Base-by-base conservation (phyloP, 2,329 filamentous ascomycete genomes). In the Madurella fahalii region DNA sequence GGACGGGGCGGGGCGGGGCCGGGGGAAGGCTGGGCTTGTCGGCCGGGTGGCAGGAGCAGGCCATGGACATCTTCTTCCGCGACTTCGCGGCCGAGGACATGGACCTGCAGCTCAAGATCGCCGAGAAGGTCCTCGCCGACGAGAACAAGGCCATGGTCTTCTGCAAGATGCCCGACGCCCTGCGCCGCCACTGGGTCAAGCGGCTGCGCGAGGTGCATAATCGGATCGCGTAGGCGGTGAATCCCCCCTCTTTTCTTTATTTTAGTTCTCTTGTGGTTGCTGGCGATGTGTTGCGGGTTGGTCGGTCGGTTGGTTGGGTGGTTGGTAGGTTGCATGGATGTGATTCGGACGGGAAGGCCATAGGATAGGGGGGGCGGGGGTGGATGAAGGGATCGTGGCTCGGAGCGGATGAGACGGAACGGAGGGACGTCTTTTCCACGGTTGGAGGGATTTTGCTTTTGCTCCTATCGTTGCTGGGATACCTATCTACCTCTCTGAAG, bases 131-230 rank as follows among this genome's bases (percentile, higher is more conserved):
- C 1, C 71, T 84, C 25, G 75, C 78, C n/a, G 78, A 83, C 59
- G 77, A 82, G 58, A 79, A 77, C 63, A 83, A 81, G 64, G 81
- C 81, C 31, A 78, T 83, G 73, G 75, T 83, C 41, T 84, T 83
- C 59, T 82, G 80, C 70, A 83, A 83, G 69, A 83, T 83, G 79
- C 77, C 80, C 0, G 67, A 72, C 2, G 64, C 67, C 11, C 67
- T 84, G 57, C 71, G 80, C 46, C 72, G 75, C 56, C 80, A 83
- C 61, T 84, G 81, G 81, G 76, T 84, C 2, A 76, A 73, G 62
- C 68, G 77, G 52, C 68, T 82, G 52, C 68, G 78, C 25, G 79
- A 82, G 59, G 67, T 74, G 47, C 72, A 63, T 47, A 63, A 63
- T 50, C 43, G 55, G 41, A 55, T 47, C 51, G 52, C 54, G 13